These are phyloP conservation scores for Wilcoxina mikolae DNA, from an alignment of 495 filamentous ascomycete species.

Conservation along the genomic window DNA sequence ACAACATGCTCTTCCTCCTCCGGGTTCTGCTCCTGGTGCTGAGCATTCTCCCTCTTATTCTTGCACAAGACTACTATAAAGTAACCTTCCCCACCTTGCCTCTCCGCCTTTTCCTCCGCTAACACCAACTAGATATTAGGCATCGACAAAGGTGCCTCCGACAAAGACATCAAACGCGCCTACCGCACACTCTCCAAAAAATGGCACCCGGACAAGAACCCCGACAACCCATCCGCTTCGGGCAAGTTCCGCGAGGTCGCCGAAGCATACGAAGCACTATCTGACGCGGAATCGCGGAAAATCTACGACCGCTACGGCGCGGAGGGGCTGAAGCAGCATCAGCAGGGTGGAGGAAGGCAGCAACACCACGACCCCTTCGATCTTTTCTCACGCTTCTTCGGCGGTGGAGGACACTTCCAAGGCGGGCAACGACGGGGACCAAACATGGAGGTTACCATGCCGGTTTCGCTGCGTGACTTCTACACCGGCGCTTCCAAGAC, in stretches of 20 bases:
- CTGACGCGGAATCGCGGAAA: slow-evolving; percentile 60
- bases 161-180: slow-evolving; percentile 89
- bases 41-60: slow-evolving; percentile 33
- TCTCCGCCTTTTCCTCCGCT: slow-evolving; percentile 1
- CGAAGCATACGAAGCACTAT: slow-evolving; percentile 91
- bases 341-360: slow-evolving; percentile 46
- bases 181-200: slow-evolving; percentile 90
- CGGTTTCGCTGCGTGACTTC: slow-evolving; percentile 77
- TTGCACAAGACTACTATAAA: slow-evolving; percentile 86
- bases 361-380: slow-evolving; percentile 83
- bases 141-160: slow-evolving; percentile 63
- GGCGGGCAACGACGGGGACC: slow-evolving; percentile 65
- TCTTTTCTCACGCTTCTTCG: slow-evolving; percentile 96
- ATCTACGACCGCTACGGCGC: slow-evolving; percentile 96
- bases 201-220: slow-evolving; percentile 97
- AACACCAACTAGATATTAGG: slow-evolving; percentile 41
- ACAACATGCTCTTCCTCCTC: not conserved
- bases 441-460: slow-evolving; percentile 76
- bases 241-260: slow-evolving; percentile 91
- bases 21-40: not conserved
- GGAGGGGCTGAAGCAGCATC: slow-evolving; percentile 73
- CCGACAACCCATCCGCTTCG: slow-evolving; percentile 67
- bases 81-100: slow-evolving; percentile 29
- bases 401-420: slow-evolving; percentile 65
- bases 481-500: slow-evolving; percentile 77